Percentiles rank a stretch among this genome's conserved stretches.
These are phyloP conservation scores for Byssothecium circinans DNA, from an alignment of 2,329 filamentous ascomycete genomes.

Conservation along the genomic window DNA sequence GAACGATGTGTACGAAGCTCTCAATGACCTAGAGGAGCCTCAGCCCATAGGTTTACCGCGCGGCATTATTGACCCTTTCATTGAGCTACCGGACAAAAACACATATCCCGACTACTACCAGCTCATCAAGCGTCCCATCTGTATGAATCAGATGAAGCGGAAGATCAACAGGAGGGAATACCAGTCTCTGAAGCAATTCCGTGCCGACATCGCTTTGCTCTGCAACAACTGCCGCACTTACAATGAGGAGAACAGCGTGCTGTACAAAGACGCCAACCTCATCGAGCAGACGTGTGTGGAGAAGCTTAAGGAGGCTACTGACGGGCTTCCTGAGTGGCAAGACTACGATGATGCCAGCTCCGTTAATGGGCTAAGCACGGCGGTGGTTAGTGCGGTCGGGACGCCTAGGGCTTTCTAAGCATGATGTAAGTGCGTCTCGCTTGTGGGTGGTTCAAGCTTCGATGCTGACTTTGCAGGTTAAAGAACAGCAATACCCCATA, in stretches of 20 bases:
- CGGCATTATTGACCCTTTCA: conserved; percentile 88
- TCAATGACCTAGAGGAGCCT: conserved; percentile 84
- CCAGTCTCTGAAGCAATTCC: conserved; percentile 75
- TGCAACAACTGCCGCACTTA: conserved; percentile 92
- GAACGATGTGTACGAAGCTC: conserved; percentile 71
- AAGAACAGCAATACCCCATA: conserved; percentile 3
- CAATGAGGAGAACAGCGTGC: conserved; percentile 91
- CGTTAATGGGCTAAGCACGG: conserved; percentile 48
- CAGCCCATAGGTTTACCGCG: conserved; percentile 63
- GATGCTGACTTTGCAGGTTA: neutral
- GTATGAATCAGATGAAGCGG: conserved; percentile 91
- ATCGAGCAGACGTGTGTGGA: conserved; percentile 69
- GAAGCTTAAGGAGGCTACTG: conserved; percentile 58
- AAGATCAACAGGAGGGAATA: conserved; percentile 98
- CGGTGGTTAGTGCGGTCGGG: conserved; percentile 35
- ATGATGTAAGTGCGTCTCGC: neutral
- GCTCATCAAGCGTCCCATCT: conserved; percentile 89
- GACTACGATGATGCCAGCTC: conserved; percentile 58
- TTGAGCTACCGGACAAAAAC: conserved; percentile 85
- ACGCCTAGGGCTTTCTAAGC: conserved; percentile 26
- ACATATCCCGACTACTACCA: conserved; percentile 95
- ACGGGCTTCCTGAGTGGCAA: conserved; percentile 58
- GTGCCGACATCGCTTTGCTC: conserved; percentile 78
- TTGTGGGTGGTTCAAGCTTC: neutral
- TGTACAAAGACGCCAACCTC: conserved; percentile 88